Evolutionary conservation across 495 filamentous ascomycete genomes (phyloP).

Genomic region (Trichoderma virens): DNA sequence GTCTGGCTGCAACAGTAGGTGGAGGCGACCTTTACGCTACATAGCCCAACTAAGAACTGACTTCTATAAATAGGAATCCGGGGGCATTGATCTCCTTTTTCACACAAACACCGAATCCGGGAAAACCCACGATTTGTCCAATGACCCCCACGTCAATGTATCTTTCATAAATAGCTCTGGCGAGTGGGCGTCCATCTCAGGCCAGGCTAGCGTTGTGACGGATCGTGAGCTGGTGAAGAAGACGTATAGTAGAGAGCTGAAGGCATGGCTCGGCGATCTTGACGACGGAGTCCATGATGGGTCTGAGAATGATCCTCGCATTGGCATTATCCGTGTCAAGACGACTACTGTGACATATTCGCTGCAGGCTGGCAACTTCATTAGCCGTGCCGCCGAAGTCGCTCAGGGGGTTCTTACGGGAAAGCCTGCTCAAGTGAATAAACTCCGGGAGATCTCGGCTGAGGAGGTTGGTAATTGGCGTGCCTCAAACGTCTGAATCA

Average conservation of each 20-base stretch:
- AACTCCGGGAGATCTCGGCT: constrained; percentile 66
- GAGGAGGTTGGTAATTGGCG: constrained; percentile 54
- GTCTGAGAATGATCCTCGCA: constrained; percentile 69
- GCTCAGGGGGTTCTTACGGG: constrained; percentile 70
- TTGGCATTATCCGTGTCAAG: constrained; percentile 62
- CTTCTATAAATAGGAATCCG: constrained; percentile 49
- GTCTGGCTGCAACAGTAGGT: constrained; percentile 70
- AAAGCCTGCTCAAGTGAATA: constrained; percentile 64
- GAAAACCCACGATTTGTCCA: constrained; percentile 76
- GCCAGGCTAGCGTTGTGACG: constrained; percentile 57
- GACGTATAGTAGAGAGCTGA: constrained; percentile 68
- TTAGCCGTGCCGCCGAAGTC: constrained; percentile 60
- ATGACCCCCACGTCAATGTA: constrained; percentile 75
- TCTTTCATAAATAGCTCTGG: constrained; percentile 72
- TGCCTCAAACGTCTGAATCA: constrained; percentile 25
- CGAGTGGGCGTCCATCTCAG: constrained; percentile 71
- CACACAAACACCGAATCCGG: constrained; percentile 89
- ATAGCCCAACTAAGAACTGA: not conserved
- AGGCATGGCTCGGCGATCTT: constrained; percentile 86
- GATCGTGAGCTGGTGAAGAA: constrained; percentile 62
- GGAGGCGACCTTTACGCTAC: not conserved
- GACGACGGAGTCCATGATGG: constrained; percentile 86
- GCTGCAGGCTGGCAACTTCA: constrained; percentile 38
- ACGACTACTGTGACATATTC: constrained; percentile 57
- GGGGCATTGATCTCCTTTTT: constrained; percentile 83